A percentile compares a stretch with the other conserved stretches of the same genome.
phyloP scores from a whole-genome alignment of 805 yeast genomes.

The Candida michaelii region DNA sequence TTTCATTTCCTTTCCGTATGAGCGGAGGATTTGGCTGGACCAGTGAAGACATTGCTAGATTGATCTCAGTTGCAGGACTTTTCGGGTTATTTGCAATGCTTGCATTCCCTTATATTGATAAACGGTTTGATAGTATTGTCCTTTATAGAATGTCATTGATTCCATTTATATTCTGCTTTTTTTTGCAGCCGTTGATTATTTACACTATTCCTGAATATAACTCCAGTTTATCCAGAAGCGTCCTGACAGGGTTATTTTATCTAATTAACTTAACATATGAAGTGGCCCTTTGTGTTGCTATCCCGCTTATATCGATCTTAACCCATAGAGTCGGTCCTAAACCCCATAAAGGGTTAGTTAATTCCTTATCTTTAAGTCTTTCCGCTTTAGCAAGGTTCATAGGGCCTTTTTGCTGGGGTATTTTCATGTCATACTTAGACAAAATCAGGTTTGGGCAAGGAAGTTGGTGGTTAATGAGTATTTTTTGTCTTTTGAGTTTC shows the following conservation, averaged over 20 bases:
- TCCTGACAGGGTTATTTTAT: constrained; percentile 25
- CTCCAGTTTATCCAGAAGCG: constrained; percentile 22
- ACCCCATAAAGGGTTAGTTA: constrained; percentile 54
- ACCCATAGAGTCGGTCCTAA: constrained; percentile 54
- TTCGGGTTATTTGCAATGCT: constrained; percentile 25
- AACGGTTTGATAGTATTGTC: constrained; percentile 21
- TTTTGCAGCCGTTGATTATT: constrained; percentile 42
- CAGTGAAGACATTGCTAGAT: constrained; percentile 27
- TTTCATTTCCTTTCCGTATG: constrained; percentile 31
- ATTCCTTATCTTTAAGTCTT: constrained; percentile 53
- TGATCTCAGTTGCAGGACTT: constrained; percentile 34
- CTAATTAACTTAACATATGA: constrained; percentile 21
- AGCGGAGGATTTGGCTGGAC: constrained; percentile 35
- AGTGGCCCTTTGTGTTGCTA: constrained; percentile 43
- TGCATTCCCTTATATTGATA: constrained; percentile 31
- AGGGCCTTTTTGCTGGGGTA: constrained; percentile 60
- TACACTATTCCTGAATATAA: constrained; percentile 38
- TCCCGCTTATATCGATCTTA: constrained; percentile 52
- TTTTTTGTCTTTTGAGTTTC: constrained; percentile 18
- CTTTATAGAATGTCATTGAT: constrained; percentile 16
- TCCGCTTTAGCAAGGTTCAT: constrained; percentile 53
- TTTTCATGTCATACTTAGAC: constrained; percentile 29
- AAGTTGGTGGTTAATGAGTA: constrained; percentile 28
- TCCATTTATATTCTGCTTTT: constrained; percentile 43
- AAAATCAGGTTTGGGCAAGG: constrained; percentile 16